phyloP scores from a whole-genome alignment of 169 alveolate species.

The Plasmodium sp. region DNA sequence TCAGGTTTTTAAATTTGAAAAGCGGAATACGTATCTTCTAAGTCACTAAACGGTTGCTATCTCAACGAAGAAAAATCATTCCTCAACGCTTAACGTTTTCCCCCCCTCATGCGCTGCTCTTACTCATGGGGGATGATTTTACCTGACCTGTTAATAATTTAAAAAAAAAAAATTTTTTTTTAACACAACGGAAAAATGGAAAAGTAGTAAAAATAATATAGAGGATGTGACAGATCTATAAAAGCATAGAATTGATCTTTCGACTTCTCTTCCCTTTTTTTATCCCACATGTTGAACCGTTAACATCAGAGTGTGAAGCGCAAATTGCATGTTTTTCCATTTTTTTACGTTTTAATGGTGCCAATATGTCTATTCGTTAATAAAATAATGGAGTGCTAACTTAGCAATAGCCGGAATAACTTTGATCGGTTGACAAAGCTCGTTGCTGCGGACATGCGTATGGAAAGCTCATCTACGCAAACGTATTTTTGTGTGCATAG shows the following conservation, averaged over 20 bases:
- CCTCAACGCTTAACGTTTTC: not conserved
- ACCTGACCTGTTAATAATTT: not conserved
- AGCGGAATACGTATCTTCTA: too few relatives aligned
- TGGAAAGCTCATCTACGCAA: not conserved
- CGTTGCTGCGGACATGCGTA: not conserved
- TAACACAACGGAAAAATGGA: not conserved
- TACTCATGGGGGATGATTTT: not conserved
- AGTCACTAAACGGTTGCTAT: too few relatives aligned
- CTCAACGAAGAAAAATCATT: too few relatives aligned
- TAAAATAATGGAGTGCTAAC: not conserved
- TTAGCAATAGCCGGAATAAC: not conserved
- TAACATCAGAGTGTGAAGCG: not conserved
- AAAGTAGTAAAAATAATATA: not conserved
- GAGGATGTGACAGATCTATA: not conserved
- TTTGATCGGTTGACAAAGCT: not conserved
- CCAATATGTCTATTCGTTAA: not conserved
- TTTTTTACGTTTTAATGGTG: not conserved
- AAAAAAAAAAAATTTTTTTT: too few relatives aligned
- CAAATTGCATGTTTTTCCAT: not conserved
- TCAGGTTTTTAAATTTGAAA: too few relatives aligned
- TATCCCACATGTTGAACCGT: not conserved
- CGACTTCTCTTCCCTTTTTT: not conserved
- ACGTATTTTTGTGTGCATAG: not conserved
- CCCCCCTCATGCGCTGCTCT: not conserved
- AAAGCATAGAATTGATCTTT: conserved; percentile 6